Base-by-base conservation (phyloP, 2,329 filamentous ascomycete genomes). In the Botrytis pseudocinerea region DNA sequence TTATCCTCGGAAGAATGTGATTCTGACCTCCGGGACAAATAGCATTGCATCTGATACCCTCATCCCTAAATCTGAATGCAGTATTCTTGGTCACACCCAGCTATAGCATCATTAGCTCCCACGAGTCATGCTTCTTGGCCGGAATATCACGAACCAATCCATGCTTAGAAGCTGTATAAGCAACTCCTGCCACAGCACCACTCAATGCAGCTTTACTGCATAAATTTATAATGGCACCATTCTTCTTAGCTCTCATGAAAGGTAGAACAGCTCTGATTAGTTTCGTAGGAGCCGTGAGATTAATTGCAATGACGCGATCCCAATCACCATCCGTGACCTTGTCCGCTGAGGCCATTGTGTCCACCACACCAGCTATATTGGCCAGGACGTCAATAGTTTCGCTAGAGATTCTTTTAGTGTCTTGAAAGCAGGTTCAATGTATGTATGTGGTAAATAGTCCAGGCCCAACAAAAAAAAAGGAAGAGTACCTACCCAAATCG, bases 1-100 rank as follows among this genome's bases (percentile, higher is more conserved):
- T 22, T 8, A 44, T 7, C 20, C 48, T 42, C 46, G 40, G 1
- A 32, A 18, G 28, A 42, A n/a, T 35, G 25, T 16, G 14, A 5
- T 48, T 75, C 76, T 71, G 71, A 80, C 77, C 79, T 62, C 82
- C 83, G 2, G 85, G 84, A 7, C 84, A 80, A 7, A 86, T 80
- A 32, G 82, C 83, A 75, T 85, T 86, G 75, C 83, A 85, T 12
- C 84, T 80, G 66, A 86, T 85, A 12, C 82, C 81, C 44, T 85
- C 82, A 54, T 83, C 80, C 35, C 81, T 81, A 74, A 85, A 85
- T 9, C 83, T 79, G 81, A 83, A 86, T 25, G 84, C 84, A 0
- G 85, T 83, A 71, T 85, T 85, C 75, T 84, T 85, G 1, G 84
- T 86, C 16, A 83, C 83, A 12, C 84, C 84, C 18, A 85, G 79